Evolutionary conservation across 768 basidiomycete genomes (phyloP), one percentile per base, ranked within the genome.

Genomic region (Agaricus blazei): DNA sequence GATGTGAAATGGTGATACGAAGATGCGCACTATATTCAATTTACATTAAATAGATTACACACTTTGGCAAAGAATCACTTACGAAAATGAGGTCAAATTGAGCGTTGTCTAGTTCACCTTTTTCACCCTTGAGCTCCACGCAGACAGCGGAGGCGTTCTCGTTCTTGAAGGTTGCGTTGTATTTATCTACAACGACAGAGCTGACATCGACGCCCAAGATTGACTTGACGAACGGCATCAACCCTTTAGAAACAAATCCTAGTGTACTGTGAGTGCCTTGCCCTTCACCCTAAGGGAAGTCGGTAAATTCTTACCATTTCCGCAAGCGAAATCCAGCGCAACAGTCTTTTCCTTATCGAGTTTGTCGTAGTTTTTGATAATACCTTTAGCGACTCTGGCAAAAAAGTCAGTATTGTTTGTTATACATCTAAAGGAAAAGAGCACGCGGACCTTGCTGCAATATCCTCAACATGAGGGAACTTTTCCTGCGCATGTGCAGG

Each of bases 161-260:
- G 49, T 56, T 59, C 26, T 80, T 79, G 42, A 59, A 57, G 12
- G 73, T 70, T 53, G 68, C 60, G 65, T 86, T 88, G 70, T 77
- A 89, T 19, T 70, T 68, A 41, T 86, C 79, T 12, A 89, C 82
- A 74, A 83, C 79, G 2, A 67, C 77, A 51, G 81, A 78, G 68
- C 83, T 88, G 60, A 88, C 82, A 61, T 90, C 88, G 9, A 85
- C 79, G 9, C 87, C 88, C 14, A 87, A 63, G 59, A 89, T 77
- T 34, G 70, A 70, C 62, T 79, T 83, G 47, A 77, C 78, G 59
- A 83, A 70, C 2, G 81, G 72, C 0, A 78, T 77, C 45, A 89
- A 73, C 37, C 75, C 74, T 54, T 77, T 73, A 6, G 85, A 82
- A 15, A 88, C 65, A 23, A 79, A 64, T 26, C 88, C 88, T 88